Evolutionary conservation across 2,329 filamentous ascomycete species (phyloP).

Genomic region (Alternaria sp.): DNA sequence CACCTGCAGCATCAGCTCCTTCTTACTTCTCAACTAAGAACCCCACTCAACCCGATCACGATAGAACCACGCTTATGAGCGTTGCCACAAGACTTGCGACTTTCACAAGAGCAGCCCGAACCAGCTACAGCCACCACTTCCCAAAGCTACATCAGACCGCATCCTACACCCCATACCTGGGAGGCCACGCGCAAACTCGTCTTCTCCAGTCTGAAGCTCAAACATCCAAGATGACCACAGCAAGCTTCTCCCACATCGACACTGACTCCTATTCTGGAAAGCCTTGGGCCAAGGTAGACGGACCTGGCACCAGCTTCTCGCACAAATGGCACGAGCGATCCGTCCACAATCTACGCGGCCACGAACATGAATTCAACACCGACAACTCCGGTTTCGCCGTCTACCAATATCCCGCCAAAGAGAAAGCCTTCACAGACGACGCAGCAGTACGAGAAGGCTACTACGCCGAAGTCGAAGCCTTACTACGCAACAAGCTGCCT

Average conservation of each 20-base stretch:
- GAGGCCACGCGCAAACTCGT: not conserved
- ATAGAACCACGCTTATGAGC: not conserved
- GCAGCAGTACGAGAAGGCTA: conserved; percentile 62
- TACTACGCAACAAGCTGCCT: conserved; percentile 62
- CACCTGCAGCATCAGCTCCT: not conserved
- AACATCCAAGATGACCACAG: conserved; percentile 61
- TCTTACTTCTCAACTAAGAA: not conserved
- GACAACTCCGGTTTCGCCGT: conserved; percentile 67
- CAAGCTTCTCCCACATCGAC: conserved; percentile 68
- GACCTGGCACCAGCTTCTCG: conserved; percentile 61
- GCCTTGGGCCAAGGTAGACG: conserved; percentile 71
- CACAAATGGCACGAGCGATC: conserved; percentile 54
- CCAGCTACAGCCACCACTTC: not conserved
- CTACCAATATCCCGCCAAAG: conserved; percentile 59
- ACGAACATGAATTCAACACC: conserved; percentile 59
- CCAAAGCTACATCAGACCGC: not conserved
- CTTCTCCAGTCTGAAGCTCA: not conserved
- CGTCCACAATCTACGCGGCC: conserved; percentile 64
- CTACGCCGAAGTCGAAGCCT: conserved; percentile 66
- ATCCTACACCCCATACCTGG: not conserved
- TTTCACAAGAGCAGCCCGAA: not conserved
- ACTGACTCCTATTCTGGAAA: conserved; percentile 58
- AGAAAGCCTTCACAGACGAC: conserved; percentile 65
- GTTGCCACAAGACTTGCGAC: not conserved
- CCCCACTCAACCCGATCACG: not conserved